These are phyloP conservation scores for Mycosphaerella sp. DNA, from an alignment of 2,329 filamentous ascomycete genomes.

Conservation along the genomic window DNA sequence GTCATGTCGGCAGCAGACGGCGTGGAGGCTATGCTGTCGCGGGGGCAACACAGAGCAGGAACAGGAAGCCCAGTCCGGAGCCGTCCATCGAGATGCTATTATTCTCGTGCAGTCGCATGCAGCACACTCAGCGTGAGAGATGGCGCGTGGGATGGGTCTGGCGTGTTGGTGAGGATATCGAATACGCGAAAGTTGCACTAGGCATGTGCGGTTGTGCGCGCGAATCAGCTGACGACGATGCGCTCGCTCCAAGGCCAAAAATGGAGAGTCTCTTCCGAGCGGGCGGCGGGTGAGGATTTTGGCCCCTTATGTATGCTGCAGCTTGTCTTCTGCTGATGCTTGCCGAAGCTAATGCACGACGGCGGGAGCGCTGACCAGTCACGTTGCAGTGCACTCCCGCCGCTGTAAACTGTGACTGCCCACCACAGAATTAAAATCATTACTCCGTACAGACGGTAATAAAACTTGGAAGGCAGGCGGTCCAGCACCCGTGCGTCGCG, in stretches of 20 bases:
- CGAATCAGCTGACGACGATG: background rate
- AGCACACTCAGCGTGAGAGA: background rate
- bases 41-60: slow-evolving; percentile 4
- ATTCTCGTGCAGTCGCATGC: background rate
- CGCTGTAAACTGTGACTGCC: too few species aligned
- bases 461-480: too few species aligned
- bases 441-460: too few species aligned
- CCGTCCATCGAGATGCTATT: slow-evolving; percentile 10
- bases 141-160: background rate
- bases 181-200: background rate
- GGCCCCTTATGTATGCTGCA: too few species aligned
- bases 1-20: slow-evolving; percentile 4
- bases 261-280: background rate
- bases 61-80: background rate
- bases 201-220: background rate
- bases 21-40: background rate
- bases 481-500: too few species aligned
- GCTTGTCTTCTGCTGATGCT: too few species aligned
- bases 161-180: background rate
- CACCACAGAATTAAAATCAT: too few species aligned
- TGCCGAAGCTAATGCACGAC: too few species aligned
- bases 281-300: too few species aligned
- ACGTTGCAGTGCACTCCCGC: too few species aligned
- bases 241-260: background rate
- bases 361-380: too few species aligned